Evolutionary conservation across 2,329 filamentous ascomycete genomes (phyloP).

Genomic region (Trichoderma guizhouense): DNA sequence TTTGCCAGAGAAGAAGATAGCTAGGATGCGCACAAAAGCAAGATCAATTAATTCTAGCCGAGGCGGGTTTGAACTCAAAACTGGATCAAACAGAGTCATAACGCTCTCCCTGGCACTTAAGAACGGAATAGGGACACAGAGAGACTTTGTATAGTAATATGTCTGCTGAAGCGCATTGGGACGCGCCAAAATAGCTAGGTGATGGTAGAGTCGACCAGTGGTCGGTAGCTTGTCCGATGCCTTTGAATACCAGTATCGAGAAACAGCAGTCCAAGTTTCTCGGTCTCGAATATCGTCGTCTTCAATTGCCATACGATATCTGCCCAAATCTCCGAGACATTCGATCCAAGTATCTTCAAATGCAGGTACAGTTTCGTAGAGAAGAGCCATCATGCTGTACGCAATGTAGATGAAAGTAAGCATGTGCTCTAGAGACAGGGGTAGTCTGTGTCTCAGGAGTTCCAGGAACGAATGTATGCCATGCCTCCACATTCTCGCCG

Average conservation of each 20-base stretch:
- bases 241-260: constrained; percentile 78
- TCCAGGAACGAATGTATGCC: constrained; percentile 86
- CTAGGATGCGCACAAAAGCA: constrained; percentile 62
- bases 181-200: constrained; percentile 74
- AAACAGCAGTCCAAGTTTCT: constrained; percentile 78
- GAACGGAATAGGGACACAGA: constrained; percentile 68
- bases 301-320: constrained; percentile 88
- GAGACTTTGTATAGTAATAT: constrained; percentile 67
- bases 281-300: constrained; percentile 71
- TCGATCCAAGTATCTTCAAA: constrained; percentile 94
- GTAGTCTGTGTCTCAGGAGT: constrained; percentile 68
- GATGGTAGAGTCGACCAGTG: constrained; percentile 80
- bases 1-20: constrained; percentile 57
- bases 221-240: constrained; percentile 73
- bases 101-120: constrained; percentile 66
- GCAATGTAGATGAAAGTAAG: constrained; percentile 83
- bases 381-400: constrained; percentile 83
- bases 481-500: constrained; percentile 89
- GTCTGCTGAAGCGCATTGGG: constrained; percentile 69
- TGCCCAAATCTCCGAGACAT: constrained; percentile 79
- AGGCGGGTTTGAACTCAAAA: constrained; percentile 39
- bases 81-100: constrained; percentile 63
- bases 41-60: constrained; percentile 47
- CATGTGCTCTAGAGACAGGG: constrained; percentile 82
- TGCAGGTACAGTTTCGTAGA: constrained; percentile 78